A percentile compares a stretch with the other conserved stretches of the same genome.
Conservation (phyloP, 305 asterid genomes). For the Fraxinus floribunda region DNA sequence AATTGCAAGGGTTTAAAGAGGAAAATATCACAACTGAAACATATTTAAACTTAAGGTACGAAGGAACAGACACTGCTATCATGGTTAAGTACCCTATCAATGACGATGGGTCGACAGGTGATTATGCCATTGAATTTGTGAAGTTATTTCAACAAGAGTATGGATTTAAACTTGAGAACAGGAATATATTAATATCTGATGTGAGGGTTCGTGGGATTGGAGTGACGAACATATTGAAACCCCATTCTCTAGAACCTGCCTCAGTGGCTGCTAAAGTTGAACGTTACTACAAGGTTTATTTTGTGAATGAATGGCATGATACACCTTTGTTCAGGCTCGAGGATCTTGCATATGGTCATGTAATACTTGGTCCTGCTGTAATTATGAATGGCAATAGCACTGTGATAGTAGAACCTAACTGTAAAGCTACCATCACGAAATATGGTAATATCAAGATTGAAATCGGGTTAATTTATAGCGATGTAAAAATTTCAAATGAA, state of each 20-base stretch:
- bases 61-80: slow-evolving; percentile 91
- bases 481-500: slow-evolving; percentile 48
- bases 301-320: slow-evolving; percentile 61
- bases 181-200: slow-evolving; percentile 80
- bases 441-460: slow-evolving; percentile 83
- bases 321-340: slow-evolving; percentile 87
- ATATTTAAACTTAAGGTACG: slow-evolving; percentile 84
- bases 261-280: slow-evolving; percentile 45
- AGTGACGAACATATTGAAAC: slow-evolving; percentile 77
- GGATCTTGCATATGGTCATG: slow-evolving; percentile 60
- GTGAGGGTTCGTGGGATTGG: slow-evolving; percentile 94
- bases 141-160: slow-evolving; percentile 84
- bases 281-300: slow-evolving; percentile 58
- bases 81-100: slow-evolving; percentile 65
- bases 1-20: slow-evolving; percentile 68
- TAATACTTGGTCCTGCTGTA: slow-evolving; percentile 71
- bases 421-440: slow-evolving; percentile 66
- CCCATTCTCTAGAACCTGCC: slow-evolving; percentile 47
- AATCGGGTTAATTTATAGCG: slow-evolving; percentile 42
- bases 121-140: slow-evolving; percentile 75
- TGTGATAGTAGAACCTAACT: slow-evolving; percentile 78
- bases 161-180: slow-evolving; percentile 77
- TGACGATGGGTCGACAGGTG: slow-evolving; percentile 61
- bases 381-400: slow-evolving; percentile 98
- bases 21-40: slow-evolving; percentile 69